Evolutionary conservation across 306 rosid species (phyloP), one percentile per base, ranked within the genome.

Genomic region (Corylus heterophylla): DNA sequence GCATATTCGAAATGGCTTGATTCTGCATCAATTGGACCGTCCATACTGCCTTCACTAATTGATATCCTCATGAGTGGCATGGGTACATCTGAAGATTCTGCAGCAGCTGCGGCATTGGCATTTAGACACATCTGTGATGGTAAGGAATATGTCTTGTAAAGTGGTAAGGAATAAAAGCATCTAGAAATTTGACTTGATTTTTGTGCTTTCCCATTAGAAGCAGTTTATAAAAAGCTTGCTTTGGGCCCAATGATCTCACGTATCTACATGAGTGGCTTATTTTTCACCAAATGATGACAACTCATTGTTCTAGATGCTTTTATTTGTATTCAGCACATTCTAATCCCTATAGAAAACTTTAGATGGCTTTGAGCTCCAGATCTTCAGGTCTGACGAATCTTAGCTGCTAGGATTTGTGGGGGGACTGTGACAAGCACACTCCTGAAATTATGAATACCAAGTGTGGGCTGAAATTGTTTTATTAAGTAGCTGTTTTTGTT

Each of bases 1-100:
- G 97, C 96, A 56, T 96, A 96, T 88, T 96, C 99, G 74, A 96
- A 85, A 83, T 96, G 99, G 99, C 90, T 96, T 75, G 97, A 96
- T 87, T 88, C 96, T 74, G 92, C 96, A 42, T 87, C 99, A 56
- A 84, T 89, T 82, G 99, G 93, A 80, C 76, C 75, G 58, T 83
- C 98, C 47, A 85, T 90, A 76, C 88, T 96, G 77, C 98, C 99
- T 81, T 86, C 97, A 71, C 93, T 96, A 78, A 82, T 96, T 74
- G 92, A 93, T 72, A 86, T 89, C 80, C 90, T 96, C 86, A 90
- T 93, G 98, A 91, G 87, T 84, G 96, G 96, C 83, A 93, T 96
- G 98, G 88, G 97, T 77, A 86, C 89, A 81, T 93, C 99, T 20
- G 98, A 93, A 80, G 98, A 93, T 73, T 91, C 91, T 71, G 99